phyloP scores from a whole-genome alignment of 2,329 filamentous ascomycete species.

The Emmonsia crescens region DNA sequence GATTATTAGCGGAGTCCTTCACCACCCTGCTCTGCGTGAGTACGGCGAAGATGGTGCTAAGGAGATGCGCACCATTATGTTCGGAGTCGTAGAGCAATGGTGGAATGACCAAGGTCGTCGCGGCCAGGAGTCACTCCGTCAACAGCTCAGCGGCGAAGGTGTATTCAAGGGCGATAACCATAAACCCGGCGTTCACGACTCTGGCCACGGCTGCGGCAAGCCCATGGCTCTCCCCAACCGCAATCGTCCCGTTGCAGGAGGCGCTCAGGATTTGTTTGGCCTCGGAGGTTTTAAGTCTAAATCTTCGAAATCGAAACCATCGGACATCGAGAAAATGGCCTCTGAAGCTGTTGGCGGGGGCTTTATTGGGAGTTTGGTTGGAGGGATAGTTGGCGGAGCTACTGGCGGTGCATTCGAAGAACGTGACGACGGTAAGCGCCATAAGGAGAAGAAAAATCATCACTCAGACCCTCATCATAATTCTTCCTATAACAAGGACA shows the following conservation, averaged over 20 bases:
- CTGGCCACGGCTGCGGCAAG: slow-evolving; percentile 76
- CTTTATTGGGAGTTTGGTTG: slow-evolving; percentile 59
- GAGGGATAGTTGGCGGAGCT: slow-evolving; percentile 50
- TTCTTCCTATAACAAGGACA: background rate
- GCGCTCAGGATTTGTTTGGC: slow-evolving; percentile 24
- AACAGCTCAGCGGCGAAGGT: slow-evolving; percentile 66
- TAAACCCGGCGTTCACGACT: slow-evolving; percentile 72
- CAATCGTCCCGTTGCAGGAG: slow-evolving; percentile 16
- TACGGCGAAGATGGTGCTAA: slow-evolving; percentile 57
- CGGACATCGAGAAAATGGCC: slow-evolving; percentile 41
- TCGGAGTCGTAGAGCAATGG: slow-evolving; percentile 69
- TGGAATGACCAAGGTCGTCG: slow-evolving; percentile 57
- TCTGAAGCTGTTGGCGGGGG: slow-evolving; percentile 53
- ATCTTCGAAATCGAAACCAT: slow-evolving; percentile 13
- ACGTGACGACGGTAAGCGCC: slow-evolving; percentile 45
- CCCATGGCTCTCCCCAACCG: slow-evolving; percentile 62
- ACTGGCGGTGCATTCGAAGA: slow-evolving; percentile 55
- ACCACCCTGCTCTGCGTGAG: slow-evolving; percentile 72
- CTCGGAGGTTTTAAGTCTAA: slow-evolving; percentile 23
- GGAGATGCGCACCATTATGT: slow-evolving; percentile 69
- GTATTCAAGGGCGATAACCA: slow-evolving; percentile 72
- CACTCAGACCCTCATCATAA: background rate
- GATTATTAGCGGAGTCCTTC: slow-evolving; percentile 73
- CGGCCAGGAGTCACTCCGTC: slow-evolving; percentile 56
- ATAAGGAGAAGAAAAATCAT: slow-evolving; percentile 13